Evolutionary conservation across 1,284 basidiomycete genomes (phyloP), one percentile per base, ranked within the genome.

Genomic region (Sphaerobolus stellatus): DNA sequence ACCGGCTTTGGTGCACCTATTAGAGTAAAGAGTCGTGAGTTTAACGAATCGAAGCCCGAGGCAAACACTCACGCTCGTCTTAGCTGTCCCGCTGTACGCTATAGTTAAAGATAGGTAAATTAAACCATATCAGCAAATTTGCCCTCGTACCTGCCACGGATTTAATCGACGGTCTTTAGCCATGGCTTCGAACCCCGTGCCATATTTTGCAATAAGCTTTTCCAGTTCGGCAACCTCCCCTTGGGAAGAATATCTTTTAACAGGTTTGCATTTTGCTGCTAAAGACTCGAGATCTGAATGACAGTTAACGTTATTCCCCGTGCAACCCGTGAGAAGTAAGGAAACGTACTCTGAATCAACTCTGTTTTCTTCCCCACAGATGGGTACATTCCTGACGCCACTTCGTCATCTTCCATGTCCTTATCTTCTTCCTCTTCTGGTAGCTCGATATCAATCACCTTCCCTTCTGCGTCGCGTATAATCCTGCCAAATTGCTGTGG

Each of bases 401-500:
- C 40, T 25, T 64, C 58, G 30, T 55, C 59, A 28, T 57, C 59
- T 52, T 62, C 62, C 25, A 55, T 56, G 33, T 33, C 59, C 51
- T 62, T 65, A 1, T 64, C 67, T 34, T 64, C 64, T 29, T 68
- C 76, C 14, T 82, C 83, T 25, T 82, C 82, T 16, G 78, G 72
- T 56, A 97, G 71, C 65, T 94, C 83, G 45, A 98, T 79, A 56
- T 85, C 80, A 36, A 94, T 66, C 31, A 96, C 78, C 61, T 89
- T 89, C 31, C 95, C 96, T 3, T 81, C 75, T 44, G 80, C 86
- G 69, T 98, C 94, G 41, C 94, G 81, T 50, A 94, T 73, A 60
- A 99, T 94, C 61, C 84, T 81, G 14, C 93, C 96, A 68, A 86
- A 89, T 6, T 91, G 89, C 63, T 77, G 82, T n/a, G 81, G 84